Conservation (phyloP, 2,329 filamentous ascomycete species). For the Ophiostoma pallidulum region DNA sequence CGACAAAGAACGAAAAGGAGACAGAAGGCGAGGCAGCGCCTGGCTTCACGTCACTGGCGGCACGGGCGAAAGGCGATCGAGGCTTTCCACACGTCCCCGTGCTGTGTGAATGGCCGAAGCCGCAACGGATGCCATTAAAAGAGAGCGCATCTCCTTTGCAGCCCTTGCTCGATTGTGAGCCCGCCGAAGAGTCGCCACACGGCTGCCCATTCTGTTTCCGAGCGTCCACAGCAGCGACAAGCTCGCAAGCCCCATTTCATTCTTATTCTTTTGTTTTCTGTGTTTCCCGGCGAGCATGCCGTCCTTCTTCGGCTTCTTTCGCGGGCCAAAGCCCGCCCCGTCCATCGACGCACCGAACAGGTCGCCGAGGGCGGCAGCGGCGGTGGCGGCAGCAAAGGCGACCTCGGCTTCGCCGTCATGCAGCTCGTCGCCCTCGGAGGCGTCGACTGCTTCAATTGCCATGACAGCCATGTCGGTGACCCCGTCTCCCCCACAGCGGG, state of each 20-base stretch:
- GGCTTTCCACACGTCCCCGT: too few species aligned
- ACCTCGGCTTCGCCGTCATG: not conserved
- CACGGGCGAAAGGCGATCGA: too few species aligned
- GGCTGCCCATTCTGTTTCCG: too few species aligned
- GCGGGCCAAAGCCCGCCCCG: not conserved
- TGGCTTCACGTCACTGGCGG: too few species aligned
- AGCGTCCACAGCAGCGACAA: too few species aligned
- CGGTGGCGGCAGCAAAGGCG: not conserved
- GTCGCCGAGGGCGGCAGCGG: not conserved
- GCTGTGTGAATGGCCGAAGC: too few species aligned
- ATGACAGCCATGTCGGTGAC: not conserved
- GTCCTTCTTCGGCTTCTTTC: conserved; percentile 10
- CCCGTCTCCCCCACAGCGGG: not conserved
- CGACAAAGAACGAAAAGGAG: not conserved
- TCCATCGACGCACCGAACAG: not conserved
- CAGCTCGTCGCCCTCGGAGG: not conserved
- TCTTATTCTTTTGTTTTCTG: not conserved
- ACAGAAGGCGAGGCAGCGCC: not conserved
- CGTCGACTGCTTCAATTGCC: not conserved
- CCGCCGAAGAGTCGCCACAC: too few species aligned
- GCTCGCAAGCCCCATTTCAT: not conserved
- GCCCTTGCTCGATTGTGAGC: too few species aligned
- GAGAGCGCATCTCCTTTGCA: too few species aligned
- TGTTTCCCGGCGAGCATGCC: conserved; percentile 7
- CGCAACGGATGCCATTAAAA: too few species aligned